Conservation (phyloP, 1,284 basidiomycete species). For the Tetrapyrgos nigripes region DNA sequence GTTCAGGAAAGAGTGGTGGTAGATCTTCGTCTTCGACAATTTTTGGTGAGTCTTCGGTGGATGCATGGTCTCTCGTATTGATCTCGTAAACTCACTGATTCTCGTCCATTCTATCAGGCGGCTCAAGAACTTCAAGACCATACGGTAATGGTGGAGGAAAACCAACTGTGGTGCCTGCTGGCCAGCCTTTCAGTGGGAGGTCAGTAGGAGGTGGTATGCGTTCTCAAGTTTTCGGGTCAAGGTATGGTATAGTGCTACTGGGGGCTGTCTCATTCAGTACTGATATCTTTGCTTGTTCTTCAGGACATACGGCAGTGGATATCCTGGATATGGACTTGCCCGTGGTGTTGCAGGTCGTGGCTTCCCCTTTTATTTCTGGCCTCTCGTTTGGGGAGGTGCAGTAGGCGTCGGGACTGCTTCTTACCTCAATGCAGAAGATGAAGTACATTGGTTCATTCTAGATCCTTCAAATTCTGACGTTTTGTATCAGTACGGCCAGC, state of each 20-base stretch:
- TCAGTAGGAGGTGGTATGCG: constrained; percentile 42
- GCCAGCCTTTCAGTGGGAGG: constrained; percentile 41
- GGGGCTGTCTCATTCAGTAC: neutral
- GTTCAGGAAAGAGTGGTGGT: neutral
- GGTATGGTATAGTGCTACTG: constrained; percentile 27
- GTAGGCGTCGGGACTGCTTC: constrained; percentile 37
- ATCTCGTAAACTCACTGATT: constrained; percentile 3
- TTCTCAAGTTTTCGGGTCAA: constrained; percentile 39
- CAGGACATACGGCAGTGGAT: constrained; percentile 65
- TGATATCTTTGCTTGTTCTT: constrained; percentile 5
- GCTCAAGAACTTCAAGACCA: constrained; percentile 26
- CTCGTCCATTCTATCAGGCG: constrained; percentile 8
- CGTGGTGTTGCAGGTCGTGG: constrained; percentile 51
- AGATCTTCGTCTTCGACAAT: neutral
- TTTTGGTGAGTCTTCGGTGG: neutral
- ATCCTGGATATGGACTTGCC: constrained; percentile 47
- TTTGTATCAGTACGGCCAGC: constrained; percentile 56
- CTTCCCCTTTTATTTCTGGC: constrained; percentile 69
- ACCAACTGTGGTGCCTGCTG: constrained; percentile 36
- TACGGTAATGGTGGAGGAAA: constrained; percentile 39
- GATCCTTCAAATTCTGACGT: neutral
- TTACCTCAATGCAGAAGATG: constrained; percentile 48
- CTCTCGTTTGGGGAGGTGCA: constrained; percentile 55
- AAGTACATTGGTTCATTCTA: constrained; percentile 35
- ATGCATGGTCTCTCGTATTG: neutral